Conservation (phyloP, 176 grass and related monocot species). For the Echinochloa phyllopogon region DNA sequence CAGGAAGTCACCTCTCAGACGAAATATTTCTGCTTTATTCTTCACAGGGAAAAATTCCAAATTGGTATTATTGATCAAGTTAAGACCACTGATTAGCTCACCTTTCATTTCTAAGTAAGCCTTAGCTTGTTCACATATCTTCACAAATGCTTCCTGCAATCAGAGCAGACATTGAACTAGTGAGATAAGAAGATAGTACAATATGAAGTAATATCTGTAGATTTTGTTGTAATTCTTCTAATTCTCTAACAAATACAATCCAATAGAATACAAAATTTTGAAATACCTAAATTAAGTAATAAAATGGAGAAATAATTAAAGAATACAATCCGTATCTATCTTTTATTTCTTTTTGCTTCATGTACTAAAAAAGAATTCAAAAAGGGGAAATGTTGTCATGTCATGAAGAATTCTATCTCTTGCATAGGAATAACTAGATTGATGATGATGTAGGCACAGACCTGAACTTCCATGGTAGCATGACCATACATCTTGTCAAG, state of each 20-base stretch:
- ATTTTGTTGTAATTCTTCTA: too few relatives aligned
- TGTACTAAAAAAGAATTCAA: too few relatives aligned
- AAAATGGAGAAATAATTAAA: too few relatives aligned
- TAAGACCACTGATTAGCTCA: conserved; percentile 88
- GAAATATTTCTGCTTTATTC: conserved; percentile 97
- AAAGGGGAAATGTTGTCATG: too few relatives aligned
- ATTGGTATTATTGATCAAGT: conserved; percentile 94
- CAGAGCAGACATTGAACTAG: conserved; percentile 31
- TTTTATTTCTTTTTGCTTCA: too few relatives aligned
- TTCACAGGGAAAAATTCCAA: conserved; percentile 97
- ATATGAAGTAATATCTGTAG: background rate
- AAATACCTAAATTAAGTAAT: too few relatives aligned
- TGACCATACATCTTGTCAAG: conserved; percentile 99
- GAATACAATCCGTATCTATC: too few relatives aligned
- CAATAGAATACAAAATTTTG: too few relatives aligned
- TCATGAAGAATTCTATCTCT: too few relatives aligned
- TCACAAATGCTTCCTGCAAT: conserved; percentile 98
- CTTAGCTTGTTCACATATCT: conserved; percentile 99
- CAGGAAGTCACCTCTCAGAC: conserved; percentile 90
- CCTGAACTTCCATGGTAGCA: conserved; percentile 99
- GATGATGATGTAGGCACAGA: conserved; percentile 28
- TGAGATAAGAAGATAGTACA: conserved; percentile 24
- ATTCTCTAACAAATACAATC: too few relatives aligned
- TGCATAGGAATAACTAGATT: too few relatives aligned
- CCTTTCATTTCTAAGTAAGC: conserved; percentile 98